A percentile compares a stretch with the other conserved stretches of the same genome.
Evolutionary conservation across 306 rosid genomes (phyloP).

Genomic region (Medicago arabica): DNA sequence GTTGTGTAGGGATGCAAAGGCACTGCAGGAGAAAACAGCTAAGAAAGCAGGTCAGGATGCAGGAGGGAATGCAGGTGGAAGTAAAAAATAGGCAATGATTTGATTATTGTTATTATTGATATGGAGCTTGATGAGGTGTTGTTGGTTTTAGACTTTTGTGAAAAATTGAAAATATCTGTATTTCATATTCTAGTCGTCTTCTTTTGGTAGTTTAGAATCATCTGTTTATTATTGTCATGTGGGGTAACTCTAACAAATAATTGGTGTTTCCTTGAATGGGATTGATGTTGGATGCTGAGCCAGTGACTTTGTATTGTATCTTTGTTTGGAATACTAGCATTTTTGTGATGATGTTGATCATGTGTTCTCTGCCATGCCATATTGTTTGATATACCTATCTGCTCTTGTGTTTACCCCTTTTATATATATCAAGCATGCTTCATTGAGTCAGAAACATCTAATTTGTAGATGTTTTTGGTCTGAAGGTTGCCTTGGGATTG

Average conservation of each 20-base stretch:
- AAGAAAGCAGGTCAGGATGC: constrained; percentile 63
- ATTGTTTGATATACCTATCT: constrained; percentile 1
- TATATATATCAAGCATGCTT: not conserved
- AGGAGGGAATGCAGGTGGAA: constrained; percentile 55
- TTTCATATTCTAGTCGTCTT: constrained; percentile 15
- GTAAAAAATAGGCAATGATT: constrained; percentile 47
- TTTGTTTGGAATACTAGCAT: constrained; percentile 35
- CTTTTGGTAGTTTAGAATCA: constrained; percentile 21
- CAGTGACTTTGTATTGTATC: constrained; percentile 11
- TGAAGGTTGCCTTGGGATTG: constrained; percentile 12
- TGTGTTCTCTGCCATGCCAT: constrained; percentile 18
- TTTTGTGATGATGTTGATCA: constrained; percentile 22
- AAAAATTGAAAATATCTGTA: constrained; percentile 22
- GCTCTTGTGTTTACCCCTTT: not conserved
- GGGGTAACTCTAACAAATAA: constrained; percentile 9
- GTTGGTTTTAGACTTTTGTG: constrained; percentile 26
- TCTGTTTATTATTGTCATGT: constrained; percentile 20
- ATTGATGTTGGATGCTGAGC: constrained; percentile 38
- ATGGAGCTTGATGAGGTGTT: constrained; percentile 15
- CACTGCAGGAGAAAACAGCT: constrained; percentile 70
- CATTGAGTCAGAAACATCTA: not conserved
- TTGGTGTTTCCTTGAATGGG: constrained; percentile 38
- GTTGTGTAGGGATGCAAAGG: constrained; percentile 68
- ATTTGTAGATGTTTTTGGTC: not conserved
- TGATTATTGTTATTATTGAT: constrained; percentile 3